Percentiles rank a stretch among this genome's conserved stretches.
Evolutionary conservation across 208 protist genomes (phyloP).

Genomic region (Leishmania major): DNA sequence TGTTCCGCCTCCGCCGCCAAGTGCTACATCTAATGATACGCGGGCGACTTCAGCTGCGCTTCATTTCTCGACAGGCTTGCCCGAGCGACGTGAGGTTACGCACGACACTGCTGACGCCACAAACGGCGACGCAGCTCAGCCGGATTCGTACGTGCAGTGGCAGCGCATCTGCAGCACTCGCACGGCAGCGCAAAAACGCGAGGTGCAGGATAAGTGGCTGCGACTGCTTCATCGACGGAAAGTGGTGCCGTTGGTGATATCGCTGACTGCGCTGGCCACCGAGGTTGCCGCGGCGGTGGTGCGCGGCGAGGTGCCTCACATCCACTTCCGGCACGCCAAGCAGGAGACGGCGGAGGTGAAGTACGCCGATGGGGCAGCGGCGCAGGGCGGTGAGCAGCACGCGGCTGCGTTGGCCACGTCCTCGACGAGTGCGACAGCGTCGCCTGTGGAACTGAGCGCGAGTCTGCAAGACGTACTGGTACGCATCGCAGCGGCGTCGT

Average conservation of each 20-base stretch:
- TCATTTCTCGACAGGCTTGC: background rate
- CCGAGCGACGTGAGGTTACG: background rate
- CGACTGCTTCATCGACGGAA: conserved; percentile 66
- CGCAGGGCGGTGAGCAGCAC: background rate
- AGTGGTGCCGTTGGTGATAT: conserved; percentile 58
- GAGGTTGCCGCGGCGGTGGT: conserved; percentile 34
- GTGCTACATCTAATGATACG: background rate
- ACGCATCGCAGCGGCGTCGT: background rate
- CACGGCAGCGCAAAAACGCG: conserved; percentile 27
- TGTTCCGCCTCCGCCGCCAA: conserved; percentile 5
- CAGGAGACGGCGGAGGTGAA: background rate
- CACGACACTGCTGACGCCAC: background rate
- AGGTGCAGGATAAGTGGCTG: conserved; percentile 60
- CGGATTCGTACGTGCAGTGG: conserved; percentile 5
- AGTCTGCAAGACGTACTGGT: background rate
- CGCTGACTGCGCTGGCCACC: conserved; percentile 41
- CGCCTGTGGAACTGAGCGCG: conserved; percentile 1
- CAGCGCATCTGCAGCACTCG: conserved; percentile 16
- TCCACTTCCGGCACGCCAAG: background rate
- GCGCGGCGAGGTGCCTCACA: conserved; percentile 17
- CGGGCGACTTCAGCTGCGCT: background rate
- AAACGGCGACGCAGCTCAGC: background rate
- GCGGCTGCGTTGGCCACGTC: background rate
- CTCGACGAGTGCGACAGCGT: background rate
- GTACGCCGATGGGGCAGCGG: background rate